Base-by-base conservation (phyloP, 2,329 filamentous ascomycete species). In the Pseudomassariella vexata region DNA sequence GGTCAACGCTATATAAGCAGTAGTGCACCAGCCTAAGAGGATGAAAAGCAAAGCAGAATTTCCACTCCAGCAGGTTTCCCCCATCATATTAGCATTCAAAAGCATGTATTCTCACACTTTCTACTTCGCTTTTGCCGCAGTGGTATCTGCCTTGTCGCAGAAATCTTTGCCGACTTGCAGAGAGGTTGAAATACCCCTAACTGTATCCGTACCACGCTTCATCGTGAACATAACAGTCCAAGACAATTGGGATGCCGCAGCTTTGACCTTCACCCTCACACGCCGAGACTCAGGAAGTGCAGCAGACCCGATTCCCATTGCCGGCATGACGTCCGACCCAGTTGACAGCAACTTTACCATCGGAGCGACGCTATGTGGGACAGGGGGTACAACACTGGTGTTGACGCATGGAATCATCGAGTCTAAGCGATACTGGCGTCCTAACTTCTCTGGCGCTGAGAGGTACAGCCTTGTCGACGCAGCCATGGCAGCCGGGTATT, bases 391-490 rank as follows among this genome's bases (percentile, higher is more conserved):
- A n/a, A 39, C 41, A 18, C 21, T 53, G 3, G 26, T 54, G 10
- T 28, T 47, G 6, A 54, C 50, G 7, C 51, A 54, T 23, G 50
- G 51, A 2, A 53, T 54, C 19, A 46, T 54, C 5, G 51, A 53
- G 40, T 52, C 49, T 5, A 54, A 52, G 35, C 19, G 51, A 10
- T 54, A 54, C n/a, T 54, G 44, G 39, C 41, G 37, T 6, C 51
- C 51, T 9, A 45, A 42, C 10, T 35, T 53, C 3, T 20, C 40
- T 7, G 24, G 31, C 10, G 35, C 48, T 0, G 32, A 45, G 14
- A 23, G 39, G 19, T 53, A 54, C 30, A 46, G 34, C 21, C 50
- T 54, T 24, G 35, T 54, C 19, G 34, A 52, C 7, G 45, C 49
- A 17, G 50, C 49, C 9, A 21, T 52, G 2, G 35, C 34, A 6